Evolutionary conservation across 2,329 filamentous ascomycete genomes (phyloP), one percentile per base, ranked within the genome.

Genomic region (Phaeomoniella chlamydospora): DNA sequence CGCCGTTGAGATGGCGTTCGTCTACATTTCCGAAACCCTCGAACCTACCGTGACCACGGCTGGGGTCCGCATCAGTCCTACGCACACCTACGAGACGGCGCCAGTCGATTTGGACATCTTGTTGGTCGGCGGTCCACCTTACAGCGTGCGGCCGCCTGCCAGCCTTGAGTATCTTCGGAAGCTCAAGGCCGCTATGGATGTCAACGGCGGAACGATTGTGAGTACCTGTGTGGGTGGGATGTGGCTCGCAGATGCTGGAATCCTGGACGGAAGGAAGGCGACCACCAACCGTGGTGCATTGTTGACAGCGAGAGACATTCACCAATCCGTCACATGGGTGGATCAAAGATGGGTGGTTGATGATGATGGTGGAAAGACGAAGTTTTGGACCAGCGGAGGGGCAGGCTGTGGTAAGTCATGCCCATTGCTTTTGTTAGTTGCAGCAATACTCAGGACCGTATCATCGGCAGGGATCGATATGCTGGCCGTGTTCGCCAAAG

Each of bases 91-190:
- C 45, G 55, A 56, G 29, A 52, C 44, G 31, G 58, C 54, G 5
- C 60, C 59, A 3, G 49, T 57, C 4, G 58, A 63, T 31, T 48
- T 63, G 4, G 59, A 63, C 22, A 55, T 63, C 22, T 41, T 63
- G 2, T 29, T 63, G 18, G 43, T 57, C 9, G 59, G 57, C 33
- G 59, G 60, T 0, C 53, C 57, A 4, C 36, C 51, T 15, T 53
- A 48, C 0, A 39, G 17, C 3, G 47, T 46, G 3, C 53, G 56
- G 3, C 49, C 54, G 1, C 47, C 53, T 5, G 45, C 44, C 10
- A 59, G 57, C 15, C 44, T 56, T 17, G 43, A 39, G 18, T 61
- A 58, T 40, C 44, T 63, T 38, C 43, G 45, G 13, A 55, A 61
- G 22, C 22, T 26, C 22, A 26, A 26, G 22, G n/a, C 9, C 22